Conservation (phyloP, 1,284 basidiomycete species). For the Meripilus lineatus region DNA sequence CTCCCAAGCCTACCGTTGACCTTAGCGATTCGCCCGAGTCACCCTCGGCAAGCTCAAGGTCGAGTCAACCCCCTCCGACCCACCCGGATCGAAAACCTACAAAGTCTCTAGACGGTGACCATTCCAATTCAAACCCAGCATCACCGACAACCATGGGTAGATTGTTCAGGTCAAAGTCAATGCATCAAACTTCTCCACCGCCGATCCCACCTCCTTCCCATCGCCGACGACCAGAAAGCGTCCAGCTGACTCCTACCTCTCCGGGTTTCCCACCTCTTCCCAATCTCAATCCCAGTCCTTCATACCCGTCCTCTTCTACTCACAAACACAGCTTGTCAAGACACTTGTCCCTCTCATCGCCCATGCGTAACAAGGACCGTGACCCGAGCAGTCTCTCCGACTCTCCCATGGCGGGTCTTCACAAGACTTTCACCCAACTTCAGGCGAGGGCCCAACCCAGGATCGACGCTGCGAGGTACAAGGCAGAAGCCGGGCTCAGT, state of each 20-base stretch:
- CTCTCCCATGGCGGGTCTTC: constrained; percentile 35
- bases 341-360: constrained; percentile 7
- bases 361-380: constrained; percentile 6
- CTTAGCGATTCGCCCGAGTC: constrained; percentile 16
- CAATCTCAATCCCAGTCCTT: not conserved
- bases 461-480: constrained; percentile 52
- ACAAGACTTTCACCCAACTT: constrained; percentile 36
- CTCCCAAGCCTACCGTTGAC: constrained; percentile 20
- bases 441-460: constrained; percentile 28
- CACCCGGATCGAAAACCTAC: constrained; percentile 52
- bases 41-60: constrained; percentile 11
- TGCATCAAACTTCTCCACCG: constrained; percentile 44
- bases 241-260: constrained; percentile 39
- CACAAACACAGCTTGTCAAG: constrained; percentile 2
- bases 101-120: constrained; percentile 11
- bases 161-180: constrained; percentile 49
- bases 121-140: constrained; percentile 16
- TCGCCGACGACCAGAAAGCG: constrained; percentile 57
- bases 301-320: not conserved
- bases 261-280: constrained; percentile 5
- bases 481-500: constrained; percentile 64
- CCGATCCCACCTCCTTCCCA: constrained; percentile 39
- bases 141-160: constrained; percentile 25
- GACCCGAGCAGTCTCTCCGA: constrained; percentile 14
- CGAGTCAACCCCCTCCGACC: constrained; percentile 40